Evolutionary conservation across 305 asterid species (phyloP).

Genomic region (Fraxinus paxiana): DNA sequence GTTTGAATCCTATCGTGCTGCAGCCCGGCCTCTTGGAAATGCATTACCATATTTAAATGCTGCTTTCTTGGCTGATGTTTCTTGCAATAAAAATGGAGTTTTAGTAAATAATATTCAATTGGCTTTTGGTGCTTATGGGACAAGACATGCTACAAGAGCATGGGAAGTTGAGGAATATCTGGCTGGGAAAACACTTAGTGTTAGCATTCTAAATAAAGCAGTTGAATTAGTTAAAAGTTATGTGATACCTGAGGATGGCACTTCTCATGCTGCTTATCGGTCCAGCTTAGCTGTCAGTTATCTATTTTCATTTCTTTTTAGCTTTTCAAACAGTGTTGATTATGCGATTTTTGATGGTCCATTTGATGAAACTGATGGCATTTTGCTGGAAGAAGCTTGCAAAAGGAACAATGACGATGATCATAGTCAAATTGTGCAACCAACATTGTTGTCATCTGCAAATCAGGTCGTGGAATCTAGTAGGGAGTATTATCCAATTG

Average conservation of each 20-base stretch:
- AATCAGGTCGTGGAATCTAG: constrained; percentile 54
- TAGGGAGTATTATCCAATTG: constrained; percentile 65
- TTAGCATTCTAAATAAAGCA: constrained; percentile 46
- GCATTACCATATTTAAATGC: constrained; percentile 85
- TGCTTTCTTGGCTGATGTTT: constrained; percentile 73
- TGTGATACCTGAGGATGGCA: constrained; percentile 57
- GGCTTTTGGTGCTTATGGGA: constrained; percentile 65
- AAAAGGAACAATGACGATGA: constrained; percentile 9
- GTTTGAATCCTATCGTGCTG: constrained; percentile 70
- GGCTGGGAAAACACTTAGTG: constrained; percentile 40
- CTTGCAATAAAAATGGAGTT: constrained; percentile 32
- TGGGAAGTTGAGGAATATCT: constrained; percentile 52
- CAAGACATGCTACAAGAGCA: constrained; percentile 49
- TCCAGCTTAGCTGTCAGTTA: constrained; percentile 66
- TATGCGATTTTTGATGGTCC: constrained; percentile 14
- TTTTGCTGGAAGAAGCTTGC: constrained; percentile 23
- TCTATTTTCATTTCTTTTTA: constrained; percentile 61
- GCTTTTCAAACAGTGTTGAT: constrained; percentile 26
- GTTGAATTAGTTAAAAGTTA: constrained; percentile 48
- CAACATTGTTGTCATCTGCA: constrained; percentile 50
- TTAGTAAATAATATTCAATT: constrained; percentile 32
- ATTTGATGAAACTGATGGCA: constrained; percentile 17
- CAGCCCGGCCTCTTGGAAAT: constrained; percentile 82
- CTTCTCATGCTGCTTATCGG: constrained; percentile 60
- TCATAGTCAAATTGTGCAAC: constrained; percentile 19